Conservation (phyloP, 495 filamentous ascomycete genomes). For the Oidiodendron maius region DNA sequence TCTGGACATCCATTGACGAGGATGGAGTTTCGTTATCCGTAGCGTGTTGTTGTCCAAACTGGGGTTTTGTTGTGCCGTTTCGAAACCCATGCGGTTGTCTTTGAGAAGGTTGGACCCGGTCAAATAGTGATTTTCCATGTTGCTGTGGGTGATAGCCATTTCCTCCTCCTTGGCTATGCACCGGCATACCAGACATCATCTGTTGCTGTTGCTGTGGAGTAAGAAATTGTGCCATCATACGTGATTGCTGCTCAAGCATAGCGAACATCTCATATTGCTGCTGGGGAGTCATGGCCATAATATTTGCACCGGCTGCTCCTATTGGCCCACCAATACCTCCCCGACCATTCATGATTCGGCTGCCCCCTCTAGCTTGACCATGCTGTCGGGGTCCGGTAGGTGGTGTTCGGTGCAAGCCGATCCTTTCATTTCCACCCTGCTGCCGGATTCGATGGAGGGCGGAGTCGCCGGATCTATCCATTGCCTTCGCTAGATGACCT, state of each 20-base stretch:
- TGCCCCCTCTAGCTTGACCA: slow-evolving; percentile 25
- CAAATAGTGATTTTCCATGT: slow-evolving; percentile 66
- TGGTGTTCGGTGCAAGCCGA: slow-evolving; percentile 70
- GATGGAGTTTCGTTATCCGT: slow-evolving; percentile 15
- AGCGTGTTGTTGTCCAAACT: slow-evolving; percentile 19
- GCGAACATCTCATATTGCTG: slow-evolving; percentile 76
- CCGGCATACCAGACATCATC: slow-evolving; percentile 20
- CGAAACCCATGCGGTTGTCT: slow-evolving; percentile 28
- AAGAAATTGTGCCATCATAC: slow-evolving; percentile 61
- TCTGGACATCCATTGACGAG: slow-evolving; percentile 39
- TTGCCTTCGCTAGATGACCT: slow-evolving; percentile 78
- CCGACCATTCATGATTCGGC: slow-evolving; percentile 40
- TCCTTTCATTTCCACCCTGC: slow-evolving; percentile 61
- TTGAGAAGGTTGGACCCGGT: slow-evolving; percentile 54
- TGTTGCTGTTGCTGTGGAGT: slow-evolving; percentile 30
- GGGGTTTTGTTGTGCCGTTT: slow-evolving; percentile 20
- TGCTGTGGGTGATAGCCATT: slow-evolving; percentile 24
- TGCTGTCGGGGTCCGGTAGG: slow-evolving; percentile 60
- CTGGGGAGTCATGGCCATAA: slow-evolving; percentile 39
- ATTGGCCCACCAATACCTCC: slow-evolving; percentile 33
- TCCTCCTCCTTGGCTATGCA: slow-evolving; percentile 21
- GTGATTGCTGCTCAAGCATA: slow-evolving; percentile 85
- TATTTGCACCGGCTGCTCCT: slow-evolving; percentile 11
- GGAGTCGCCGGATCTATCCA: slow-evolving; percentile 71
- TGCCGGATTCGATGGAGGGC: slow-evolving; percentile 76